phyloP scores from a whole-genome alignment of 2,329 filamentous ascomycete species.

The Botryotinia calthae region DNA sequence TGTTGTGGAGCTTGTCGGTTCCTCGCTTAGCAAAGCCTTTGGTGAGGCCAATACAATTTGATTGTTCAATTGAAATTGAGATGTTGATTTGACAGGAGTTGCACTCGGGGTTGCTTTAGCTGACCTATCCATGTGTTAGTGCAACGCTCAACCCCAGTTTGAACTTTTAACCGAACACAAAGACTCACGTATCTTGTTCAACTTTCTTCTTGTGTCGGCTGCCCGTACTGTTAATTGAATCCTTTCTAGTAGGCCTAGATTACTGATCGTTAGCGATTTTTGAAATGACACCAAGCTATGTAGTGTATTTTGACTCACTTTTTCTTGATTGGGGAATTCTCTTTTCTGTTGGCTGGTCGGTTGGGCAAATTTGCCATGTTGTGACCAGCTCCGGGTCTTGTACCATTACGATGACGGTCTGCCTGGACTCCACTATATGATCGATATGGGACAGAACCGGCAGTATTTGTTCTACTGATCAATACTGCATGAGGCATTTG shows the following conservation, averaged over 20 bases:
- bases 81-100: constrained; percentile 2
- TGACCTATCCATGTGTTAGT: constrained; percentile 14
- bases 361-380: background rate
- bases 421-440: background rate
- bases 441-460: background rate
- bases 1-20: background rate
- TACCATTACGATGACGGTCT: background rate
- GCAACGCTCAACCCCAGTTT: background rate
- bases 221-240: background rate
- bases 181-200: constrained; percentile 22
- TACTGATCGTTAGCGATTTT: background rate
- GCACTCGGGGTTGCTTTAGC: constrained; percentile 1
- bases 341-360: constrained; percentile 8
- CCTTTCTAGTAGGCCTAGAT: constrained; percentile 9
- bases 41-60: background rate
- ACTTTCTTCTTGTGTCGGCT: constrained; percentile 18
- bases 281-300: background rate
- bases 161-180: background rate
- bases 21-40: no score
- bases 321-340: constrained; percentile 16
- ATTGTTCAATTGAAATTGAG: background rate
- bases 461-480: background rate
- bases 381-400: background rate
- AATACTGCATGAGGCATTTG: background rate
- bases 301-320: background rate